Conservation (phyloP, 2,329 filamentous ascomycete species). For the Bipolaris oryzae region DNA sequence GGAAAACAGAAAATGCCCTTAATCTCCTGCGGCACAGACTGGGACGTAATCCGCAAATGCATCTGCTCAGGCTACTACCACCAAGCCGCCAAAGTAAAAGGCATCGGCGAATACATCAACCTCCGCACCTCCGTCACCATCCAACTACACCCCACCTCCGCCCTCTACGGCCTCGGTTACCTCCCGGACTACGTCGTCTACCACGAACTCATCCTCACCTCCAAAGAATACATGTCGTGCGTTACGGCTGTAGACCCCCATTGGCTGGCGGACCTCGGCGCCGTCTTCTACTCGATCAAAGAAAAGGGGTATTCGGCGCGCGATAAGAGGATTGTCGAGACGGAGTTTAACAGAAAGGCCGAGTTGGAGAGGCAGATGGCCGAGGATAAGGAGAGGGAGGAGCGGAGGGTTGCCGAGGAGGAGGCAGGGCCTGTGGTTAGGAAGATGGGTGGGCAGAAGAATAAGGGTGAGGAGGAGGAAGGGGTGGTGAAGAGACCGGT, state of each 20-base stretch:
- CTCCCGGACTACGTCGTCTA: slow-evolving; percentile 97
- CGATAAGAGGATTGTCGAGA: slow-evolving; percentile 85
- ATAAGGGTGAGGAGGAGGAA: slow-evolving; percentile 41
- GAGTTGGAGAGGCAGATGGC: slow-evolving; percentile 94
- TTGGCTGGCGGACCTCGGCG: slow-evolving; percentile 95
- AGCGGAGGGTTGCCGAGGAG: slow-evolving; percentile 56
- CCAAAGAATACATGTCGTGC: slow-evolving; percentile 97
- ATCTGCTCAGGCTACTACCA: slow-evolving; percentile 99
- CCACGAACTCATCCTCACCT: slow-evolving; percentile 95
- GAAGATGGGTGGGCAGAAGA: slow-evolving; percentile 30
- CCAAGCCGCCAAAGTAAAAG: slow-evolving; percentile 94
- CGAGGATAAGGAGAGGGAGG: slow-evolving; percentile 74
- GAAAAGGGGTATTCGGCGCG: slow-evolving; percentile 93
- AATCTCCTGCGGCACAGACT: slow-evolving; percentile 90
- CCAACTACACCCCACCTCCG: slow-evolving; percentile 90
- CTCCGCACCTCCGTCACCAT: slow-evolving; percentile 92
- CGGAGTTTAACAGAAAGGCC: slow-evolving; percentile 89
- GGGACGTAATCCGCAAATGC: slow-evolving; percentile 93
- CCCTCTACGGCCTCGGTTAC: slow-evolving; percentile 90
- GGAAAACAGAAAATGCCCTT: slow-evolving; percentile 89
- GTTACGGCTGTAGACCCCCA: slow-evolving; percentile 96
- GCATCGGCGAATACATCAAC: slow-evolving; percentile 97
- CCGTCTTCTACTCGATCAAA: slow-evolving; percentile 96
- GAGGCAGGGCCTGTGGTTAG: slow-evolving; percentile 39
- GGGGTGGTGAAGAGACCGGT: slow-evolving; percentile 52